Evolutionary conservation across 2,329 filamentous ascomycete genomes (phyloP).

Genomic region (Trichoderma koningii): DNA sequence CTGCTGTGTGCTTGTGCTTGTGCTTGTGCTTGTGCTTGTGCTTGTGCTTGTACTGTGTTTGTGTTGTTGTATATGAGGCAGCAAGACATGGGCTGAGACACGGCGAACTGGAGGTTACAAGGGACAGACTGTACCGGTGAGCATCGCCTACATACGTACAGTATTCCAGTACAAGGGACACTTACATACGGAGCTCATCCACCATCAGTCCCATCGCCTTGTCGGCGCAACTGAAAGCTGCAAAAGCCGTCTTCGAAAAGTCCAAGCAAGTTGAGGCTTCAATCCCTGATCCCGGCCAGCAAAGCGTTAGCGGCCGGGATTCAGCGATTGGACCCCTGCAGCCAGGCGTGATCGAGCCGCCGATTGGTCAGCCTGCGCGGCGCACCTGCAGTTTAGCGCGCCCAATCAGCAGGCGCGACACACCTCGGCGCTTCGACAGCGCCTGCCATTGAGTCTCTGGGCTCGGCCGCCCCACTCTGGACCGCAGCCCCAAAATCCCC

Average conservation of each 20-base stretch:
- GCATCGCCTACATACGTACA: no score
- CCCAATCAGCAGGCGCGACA: constrained; percentile 43
- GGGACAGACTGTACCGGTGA: no score
- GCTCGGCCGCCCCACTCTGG: constrained; percentile 34
- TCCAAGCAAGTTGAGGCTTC: neutral
- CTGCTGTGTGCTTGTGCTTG: no score
- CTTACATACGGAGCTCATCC: no score
- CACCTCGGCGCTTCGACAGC: constrained; percentile 40
- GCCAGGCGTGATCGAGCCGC: constrained; percentile 38
- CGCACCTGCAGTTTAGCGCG: constrained; percentile 34
- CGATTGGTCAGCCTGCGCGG: constrained; percentile 39
- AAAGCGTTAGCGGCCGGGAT: constrained; percentile 30
- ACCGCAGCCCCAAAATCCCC: constrained; percentile 33
- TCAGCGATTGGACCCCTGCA: constrained; percentile 43
- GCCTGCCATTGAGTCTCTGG: constrained; percentile 38
- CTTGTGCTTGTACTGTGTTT: no score
- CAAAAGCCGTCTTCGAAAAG: neutral
- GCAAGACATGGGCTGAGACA: no score
- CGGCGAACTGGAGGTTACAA: no score
- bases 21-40: no score
- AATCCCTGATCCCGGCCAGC: constrained; percentile 14
- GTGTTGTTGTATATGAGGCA: no score
- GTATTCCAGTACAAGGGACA: no score
- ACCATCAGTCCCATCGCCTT: no score
- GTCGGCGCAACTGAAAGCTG: neutral